phyloP scores from a whole-genome alignment of 2,329 filamentous ascomycete species.

The Coniochaeta prunicola region DNA sequence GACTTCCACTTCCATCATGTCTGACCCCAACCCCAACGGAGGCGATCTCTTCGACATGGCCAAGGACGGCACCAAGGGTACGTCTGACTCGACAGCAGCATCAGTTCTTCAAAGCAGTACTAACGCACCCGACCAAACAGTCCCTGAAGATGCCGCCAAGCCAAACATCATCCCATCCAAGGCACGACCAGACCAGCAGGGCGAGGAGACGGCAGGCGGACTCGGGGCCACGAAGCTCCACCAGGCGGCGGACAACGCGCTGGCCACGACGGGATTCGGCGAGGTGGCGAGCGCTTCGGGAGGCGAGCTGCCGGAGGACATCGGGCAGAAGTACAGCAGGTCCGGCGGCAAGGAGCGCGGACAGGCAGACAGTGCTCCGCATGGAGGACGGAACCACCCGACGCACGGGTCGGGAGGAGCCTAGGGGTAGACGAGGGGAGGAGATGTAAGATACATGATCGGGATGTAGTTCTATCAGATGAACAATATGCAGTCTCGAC shows the following conservation, averaged over 20 bases:
- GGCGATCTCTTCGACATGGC: constrained; percentile 16
- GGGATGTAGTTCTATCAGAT: too few relatives aligned
- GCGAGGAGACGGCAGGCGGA: constrained; percentile 2
- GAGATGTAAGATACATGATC: too few relatives aligned
- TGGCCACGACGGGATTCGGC: constrained; percentile 4
- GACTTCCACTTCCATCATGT: constrained; percentile 4
- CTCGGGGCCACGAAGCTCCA: constrained; percentile 4
- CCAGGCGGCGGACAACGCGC: constrained; percentile 6
- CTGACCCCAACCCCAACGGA: constrained; percentile 7
- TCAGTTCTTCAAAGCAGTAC: not conserved
- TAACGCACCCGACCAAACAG: constrained; percentile 1
- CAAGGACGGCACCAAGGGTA: constrained; percentile 15
- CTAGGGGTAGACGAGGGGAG: too few relatives aligned
- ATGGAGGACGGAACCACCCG: constrained; percentile 7
- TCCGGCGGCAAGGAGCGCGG: constrained; percentile 11
- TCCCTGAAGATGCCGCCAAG: constrained; percentile 13
- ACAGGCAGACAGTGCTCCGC: constrained; percentile 15
- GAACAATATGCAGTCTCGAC: too few relatives aligned
- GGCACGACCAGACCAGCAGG: constrained; percentile 3
- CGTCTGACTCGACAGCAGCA: not conserved
- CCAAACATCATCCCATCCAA: constrained; percentile 11
- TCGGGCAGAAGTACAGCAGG: constrained; percentile 11
- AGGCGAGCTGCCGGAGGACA: constrained; percentile 12
- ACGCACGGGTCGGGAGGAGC: not conserved
- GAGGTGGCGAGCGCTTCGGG: constrained; percentile 10